A percentile compares a stretch with the other conserved stretches of the same genome.
phyloP scores from a whole-genome alignment of 306 rosid genomes.

The Astragalus glycyphyllos region DNA sequence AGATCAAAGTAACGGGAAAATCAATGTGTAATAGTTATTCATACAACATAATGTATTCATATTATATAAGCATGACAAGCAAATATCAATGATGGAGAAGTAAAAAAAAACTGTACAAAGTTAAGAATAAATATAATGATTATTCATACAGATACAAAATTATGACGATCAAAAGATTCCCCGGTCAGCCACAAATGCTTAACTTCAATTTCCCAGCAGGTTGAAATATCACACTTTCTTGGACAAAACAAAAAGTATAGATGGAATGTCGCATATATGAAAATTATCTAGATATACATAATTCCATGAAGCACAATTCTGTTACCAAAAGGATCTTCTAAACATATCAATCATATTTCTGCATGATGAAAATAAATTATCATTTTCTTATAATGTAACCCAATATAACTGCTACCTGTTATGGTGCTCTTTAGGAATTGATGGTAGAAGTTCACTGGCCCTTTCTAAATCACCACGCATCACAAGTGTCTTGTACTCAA shows the following conservation, averaged over 20 bases:
- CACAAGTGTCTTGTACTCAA: conserved; percentile 97
- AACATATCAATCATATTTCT: conserved; percentile 31
- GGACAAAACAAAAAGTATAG: conserved; percentile 6
- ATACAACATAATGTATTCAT: conserved; percentile 24
- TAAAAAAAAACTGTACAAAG: conserved; percentile 25
- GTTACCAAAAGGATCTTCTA: conserved; percentile 33
- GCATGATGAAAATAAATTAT: conserved; percentile 14
- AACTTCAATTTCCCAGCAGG: conserved; percentile 4
- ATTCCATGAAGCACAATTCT: conserved; percentile 15
- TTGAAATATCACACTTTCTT: conserved; percentile 36
- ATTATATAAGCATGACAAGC: conserved; percentile 35
- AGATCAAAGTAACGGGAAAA: conserved; percentile 26
- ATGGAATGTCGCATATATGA: conserved; percentile 21
- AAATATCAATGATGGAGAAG: conserved; percentile 18
- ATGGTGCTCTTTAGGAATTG: conserved; percentile 96
- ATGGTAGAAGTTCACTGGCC: conserved; percentile 86
- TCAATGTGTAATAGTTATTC: conserved; percentile 15
- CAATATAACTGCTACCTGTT: conserved; percentile 65
- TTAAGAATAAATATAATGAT: conserved; percentile 20
- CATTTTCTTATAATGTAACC: conserved; percentile 8
- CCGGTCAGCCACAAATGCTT: conserved; percentile 28
- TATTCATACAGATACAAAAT: conserved; percentile 21
- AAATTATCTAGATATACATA: conserved; percentile 11
- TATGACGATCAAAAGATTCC: conserved; percentile 14
- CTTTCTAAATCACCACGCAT: conserved; percentile 97